Evolutionary conservation across 2,329 filamentous ascomycete genomes (phyloP), one percentile per base, ranked within the genome.

Genomic region (Boeremia exigua): DNA sequence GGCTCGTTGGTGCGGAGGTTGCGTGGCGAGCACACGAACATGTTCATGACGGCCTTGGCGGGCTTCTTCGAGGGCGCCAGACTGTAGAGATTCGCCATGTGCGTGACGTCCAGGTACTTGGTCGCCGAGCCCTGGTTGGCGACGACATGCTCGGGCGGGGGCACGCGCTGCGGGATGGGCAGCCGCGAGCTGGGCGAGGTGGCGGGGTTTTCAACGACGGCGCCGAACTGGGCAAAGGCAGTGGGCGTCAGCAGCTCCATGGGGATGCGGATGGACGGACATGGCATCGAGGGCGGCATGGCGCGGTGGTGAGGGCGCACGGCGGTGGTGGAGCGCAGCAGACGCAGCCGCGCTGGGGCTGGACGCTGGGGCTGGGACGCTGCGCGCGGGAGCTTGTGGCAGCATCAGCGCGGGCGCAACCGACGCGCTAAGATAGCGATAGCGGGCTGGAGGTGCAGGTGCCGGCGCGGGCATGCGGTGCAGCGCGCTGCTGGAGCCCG

Each of bases 121-220:
- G 94, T 86, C 14, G 95, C 94, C 19, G 88, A 88, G 68, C 91
- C 91, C 79, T 98, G 93, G 80, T 98, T 98, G 40, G 85, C 85
- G 42, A 87, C 85, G 3, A 85, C 81, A 29, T 66, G 65, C 4
- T 87, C 59, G 39, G 70, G 70, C 64, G 73, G 62, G 75, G 76
- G 49, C 78, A 80, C 46, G 85, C 66, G 70, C 44, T 73, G 62
- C 81, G 60, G 83, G 77, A 61, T 72, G 73, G 61, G 86, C 72
- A 68, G 80, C 76, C 62, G 66, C 29, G 65, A 50, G 19, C 65
- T 65, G 28, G 38, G 84, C 82, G 58, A 82, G 37, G 70, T 80
- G 17, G 82, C 72, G 29, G 91, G 91, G 71, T 94, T 91, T 71
- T 87, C 80, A 65, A 97, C 84, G 42, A 95, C 91, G 51, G 90